Base-by-base conservation (phyloP, 192 early-diverging fungal species). In the Gigaspora rosea region DNA sequence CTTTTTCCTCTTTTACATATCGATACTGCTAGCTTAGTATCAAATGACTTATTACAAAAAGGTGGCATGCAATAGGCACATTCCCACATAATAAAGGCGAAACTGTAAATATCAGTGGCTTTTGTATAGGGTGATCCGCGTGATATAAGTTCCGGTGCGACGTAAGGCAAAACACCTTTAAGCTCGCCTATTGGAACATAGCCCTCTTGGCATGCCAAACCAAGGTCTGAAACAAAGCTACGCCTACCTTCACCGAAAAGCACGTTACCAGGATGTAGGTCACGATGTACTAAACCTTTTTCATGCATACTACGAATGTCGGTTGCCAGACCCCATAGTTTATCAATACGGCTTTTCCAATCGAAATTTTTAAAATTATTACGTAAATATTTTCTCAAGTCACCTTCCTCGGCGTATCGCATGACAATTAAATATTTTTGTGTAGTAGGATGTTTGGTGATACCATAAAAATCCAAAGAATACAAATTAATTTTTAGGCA, bases 391-490 rank as follows among this genome's bases (percentile, higher is more conserved):
- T 80, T 77, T 73, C 80, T 77, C 1, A 83, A 59, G 57, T 83
- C 78, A 0, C 82, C 82, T 47, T 73, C 72, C 11, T 83, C 80
- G 13, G 72, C 80, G 54, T 81, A 78, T 27, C 80, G 79, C 77
- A 83, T 83, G 8, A 83, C 78, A 78, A 83, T 80, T 80, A 83
- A 78, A 36, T 81, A 49, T 22, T 81, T 77, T n/a, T 80, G 70
- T 1, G 82, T 83, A 15, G 62, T 75, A 65, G 80, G 74, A 50
- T 80, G 76, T 12, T 78, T 77, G 59, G 82, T 83, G 41, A 83
- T 41, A 6, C 80, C 82, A 58, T 83, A 80, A 41, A 78, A 54
- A 54, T 49, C 64, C 51, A 52, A 70, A 10, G 68, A 70, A 32
- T 47, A 47, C 50, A 65, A 46, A 35, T 66, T 66, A 66, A 66